A percentile compares a stretch with the other conserved stretches of the same genome.
Conservation (phyloP, 306 rosid genomes). For the Malus fusca region DNA sequence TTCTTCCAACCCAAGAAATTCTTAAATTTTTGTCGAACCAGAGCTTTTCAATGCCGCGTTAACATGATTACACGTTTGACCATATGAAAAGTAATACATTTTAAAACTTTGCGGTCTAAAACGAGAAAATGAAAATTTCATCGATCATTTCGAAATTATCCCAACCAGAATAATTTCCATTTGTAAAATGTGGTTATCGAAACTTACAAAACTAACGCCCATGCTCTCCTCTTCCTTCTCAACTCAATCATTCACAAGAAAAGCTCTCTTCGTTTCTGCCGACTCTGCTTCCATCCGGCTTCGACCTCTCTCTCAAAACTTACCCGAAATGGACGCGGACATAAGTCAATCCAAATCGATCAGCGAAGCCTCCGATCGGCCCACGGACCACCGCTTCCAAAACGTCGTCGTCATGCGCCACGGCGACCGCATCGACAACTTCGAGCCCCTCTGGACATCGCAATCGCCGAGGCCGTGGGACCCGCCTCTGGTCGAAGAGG, state of each 20-base stretch:
- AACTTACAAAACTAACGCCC: no score
- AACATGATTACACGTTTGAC: no score
- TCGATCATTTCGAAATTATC: no score
- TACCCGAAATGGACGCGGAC: conserved; percentile 25
- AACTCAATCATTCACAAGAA: not conserved
- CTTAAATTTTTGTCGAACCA: no score
- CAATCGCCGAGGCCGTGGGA: conserved; percentile 68
- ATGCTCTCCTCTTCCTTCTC: no score
- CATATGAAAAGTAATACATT: no score
- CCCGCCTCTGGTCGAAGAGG: conserved; percentile 53
- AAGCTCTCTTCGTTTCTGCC: not conserved
- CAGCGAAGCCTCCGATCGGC: not conserved
- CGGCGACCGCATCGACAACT: conserved; percentile 83
- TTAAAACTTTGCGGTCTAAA: no score
- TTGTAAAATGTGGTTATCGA: no score
- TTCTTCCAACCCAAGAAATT: no score
- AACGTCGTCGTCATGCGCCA: conserved; percentile 85
- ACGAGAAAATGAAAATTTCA: no score
- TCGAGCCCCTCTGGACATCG: conserved; percentile 47
- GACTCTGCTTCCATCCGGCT: not conserved
- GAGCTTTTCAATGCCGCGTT: no score
- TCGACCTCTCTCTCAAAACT: not conserved
- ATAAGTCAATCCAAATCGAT: not conserved
- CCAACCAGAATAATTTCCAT: no score
- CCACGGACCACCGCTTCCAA: conserved; percentile 33